phyloP scores from a whole-genome alignment of 2,329 filamentous ascomycete genomes.

The Aspergillus tanneri region DNA sequence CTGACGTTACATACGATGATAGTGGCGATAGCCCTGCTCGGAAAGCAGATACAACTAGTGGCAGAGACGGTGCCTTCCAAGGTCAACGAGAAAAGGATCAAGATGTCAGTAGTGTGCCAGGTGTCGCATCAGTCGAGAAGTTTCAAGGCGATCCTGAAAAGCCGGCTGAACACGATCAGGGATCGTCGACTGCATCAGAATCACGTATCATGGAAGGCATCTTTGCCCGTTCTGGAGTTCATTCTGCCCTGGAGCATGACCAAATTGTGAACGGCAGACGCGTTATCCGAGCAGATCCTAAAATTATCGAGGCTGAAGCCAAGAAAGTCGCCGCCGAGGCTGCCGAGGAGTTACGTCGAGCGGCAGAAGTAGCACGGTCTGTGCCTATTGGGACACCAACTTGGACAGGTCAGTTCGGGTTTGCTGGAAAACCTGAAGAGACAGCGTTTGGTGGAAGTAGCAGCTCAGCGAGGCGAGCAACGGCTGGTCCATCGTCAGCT shows the following conservation, averaged over 20 bases:
- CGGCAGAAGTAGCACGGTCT: slow-evolving; percentile 68
- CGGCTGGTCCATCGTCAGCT: slow-evolving; percentile 41
- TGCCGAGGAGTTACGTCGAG: slow-evolving; percentile 70
- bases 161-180: slow-evolving; percentile 20
- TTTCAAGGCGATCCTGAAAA: slow-evolving; percentile 55
- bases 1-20: slow-evolving; percentile 67
- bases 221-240: slow-evolving; percentile 80
- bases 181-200: slow-evolving; percentile 48
- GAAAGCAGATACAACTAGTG: background rate
- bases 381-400: slow-evolving; percentile 83
- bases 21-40: slow-evolving; percentile 18
- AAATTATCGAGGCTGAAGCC: slow-evolving; percentile 78
- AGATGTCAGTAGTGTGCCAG: slow-evolving; percentile 55
- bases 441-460: slow-evolving; percentile 43
- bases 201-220: slow-evolving; percentile 84
- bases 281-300: slow-evolving; percentile 69
- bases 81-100: slow-evolving; percentile 34
- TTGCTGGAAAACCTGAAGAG: slow-evolving; percentile 67
- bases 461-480: slow-evolving; percentile 36
- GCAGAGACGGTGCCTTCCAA: background rate
- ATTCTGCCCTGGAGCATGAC: slow-evolving; percentile 91
- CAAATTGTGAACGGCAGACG: slow-evolving; percentile 78
- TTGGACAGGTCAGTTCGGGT: slow-evolving; percentile 85
- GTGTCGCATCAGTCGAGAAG: slow-evolving; percentile 65
- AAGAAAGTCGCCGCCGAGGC: slow-evolving; percentile 75